A percentile compares a stretch with the other conserved stretches of the same genome.
phyloP scores from a whole-genome alignment of 108 stramenopile genomes.

The Seminavis robusta region DNA sequence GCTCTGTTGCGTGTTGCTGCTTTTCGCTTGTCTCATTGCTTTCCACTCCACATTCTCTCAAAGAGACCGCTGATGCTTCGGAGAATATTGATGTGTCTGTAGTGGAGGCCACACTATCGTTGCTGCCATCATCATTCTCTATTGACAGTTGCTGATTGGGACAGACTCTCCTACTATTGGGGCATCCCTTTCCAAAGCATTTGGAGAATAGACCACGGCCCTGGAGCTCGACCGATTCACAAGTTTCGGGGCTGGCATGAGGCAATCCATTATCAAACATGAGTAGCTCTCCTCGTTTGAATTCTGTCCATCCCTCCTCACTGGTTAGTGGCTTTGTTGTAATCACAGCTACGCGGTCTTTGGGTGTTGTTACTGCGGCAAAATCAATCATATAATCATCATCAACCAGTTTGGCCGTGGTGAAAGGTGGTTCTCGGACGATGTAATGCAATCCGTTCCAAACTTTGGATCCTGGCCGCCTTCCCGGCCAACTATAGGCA shows the following conservation, averaged over 20 bases:
- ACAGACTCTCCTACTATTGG: no score
- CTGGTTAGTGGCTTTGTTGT: conserved; percentile 83
- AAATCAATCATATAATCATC: conserved; percentile 55
- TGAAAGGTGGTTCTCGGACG: conserved; percentile 74
- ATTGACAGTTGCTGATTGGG: no score
- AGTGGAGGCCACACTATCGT: no score
- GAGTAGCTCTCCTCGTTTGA: conserved; percentile 67
- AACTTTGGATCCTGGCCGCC: conserved; percentile 63
- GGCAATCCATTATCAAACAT: conserved; percentile 71
- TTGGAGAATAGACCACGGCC: conserved; percentile 29
- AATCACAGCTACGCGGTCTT: conserved; percentile 87
- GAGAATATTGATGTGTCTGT: no score
- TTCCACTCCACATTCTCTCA: no score
- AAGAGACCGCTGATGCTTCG: no score
- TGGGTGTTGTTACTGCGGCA: conserved; percentile 41
- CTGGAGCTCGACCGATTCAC: conserved; percentile 23
- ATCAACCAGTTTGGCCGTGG: conserved; percentile 48
- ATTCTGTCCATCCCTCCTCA: conserved; percentile 74
- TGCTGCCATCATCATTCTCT: no score
- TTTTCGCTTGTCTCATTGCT: no score
- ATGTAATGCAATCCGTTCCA: conserved; percentile 91
- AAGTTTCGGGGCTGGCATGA: conserved; percentile 24
- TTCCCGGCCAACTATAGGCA: conserved; percentile 89
- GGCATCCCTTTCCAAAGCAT: conserved; percentile 24
- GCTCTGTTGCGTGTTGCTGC: no score